These are phyloP conservation scores for Termitomyces sp. DNA, from an alignment of 768 basidiomycete species.

Conservation along the genomic window DNA sequence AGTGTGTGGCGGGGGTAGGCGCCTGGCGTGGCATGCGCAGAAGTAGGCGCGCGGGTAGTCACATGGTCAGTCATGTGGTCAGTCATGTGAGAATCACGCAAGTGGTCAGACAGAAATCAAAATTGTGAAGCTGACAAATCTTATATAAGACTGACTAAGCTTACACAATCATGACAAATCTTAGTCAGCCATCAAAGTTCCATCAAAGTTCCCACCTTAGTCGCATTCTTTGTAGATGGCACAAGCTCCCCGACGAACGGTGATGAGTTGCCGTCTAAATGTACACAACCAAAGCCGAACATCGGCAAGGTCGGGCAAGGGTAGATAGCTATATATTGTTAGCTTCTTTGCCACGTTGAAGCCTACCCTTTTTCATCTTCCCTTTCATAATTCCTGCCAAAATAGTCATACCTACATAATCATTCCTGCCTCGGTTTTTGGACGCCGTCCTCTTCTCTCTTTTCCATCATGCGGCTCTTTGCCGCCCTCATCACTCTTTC, in stretches of 20 bases:
- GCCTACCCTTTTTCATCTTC: neutral
- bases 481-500: slow-evolving; percentile 36
- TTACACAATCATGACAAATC: too few species aligned
- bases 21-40: too few species aligned
- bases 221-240: too few species aligned
- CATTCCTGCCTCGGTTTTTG: slow-evolving; percentile 9
- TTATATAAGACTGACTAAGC: too few species aligned
- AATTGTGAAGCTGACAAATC: too few species aligned
- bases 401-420: neutral
- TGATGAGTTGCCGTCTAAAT: neutral
- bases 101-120: too few species aligned
- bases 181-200: too few species aligned
- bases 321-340: neutral
- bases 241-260: neutral
- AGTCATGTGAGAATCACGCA: too few species aligned
- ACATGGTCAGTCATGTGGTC: too few species aligned
- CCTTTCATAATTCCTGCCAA: slow-evolving; percentile 5
- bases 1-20: too few species aligned
- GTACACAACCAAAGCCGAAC: neutral
- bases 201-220: too few species aligned
- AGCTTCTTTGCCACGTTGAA: slow-evolving; percentile 4
- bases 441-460: slow-evolving; percentile 5
- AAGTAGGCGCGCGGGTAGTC: too few species aligned
- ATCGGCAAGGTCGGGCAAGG: neutral
- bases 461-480: slow-evolving; percentile 38